phyloP scores from a whole-genome alignment of 345 rosid species.

The Linum trigynum region DNA sequence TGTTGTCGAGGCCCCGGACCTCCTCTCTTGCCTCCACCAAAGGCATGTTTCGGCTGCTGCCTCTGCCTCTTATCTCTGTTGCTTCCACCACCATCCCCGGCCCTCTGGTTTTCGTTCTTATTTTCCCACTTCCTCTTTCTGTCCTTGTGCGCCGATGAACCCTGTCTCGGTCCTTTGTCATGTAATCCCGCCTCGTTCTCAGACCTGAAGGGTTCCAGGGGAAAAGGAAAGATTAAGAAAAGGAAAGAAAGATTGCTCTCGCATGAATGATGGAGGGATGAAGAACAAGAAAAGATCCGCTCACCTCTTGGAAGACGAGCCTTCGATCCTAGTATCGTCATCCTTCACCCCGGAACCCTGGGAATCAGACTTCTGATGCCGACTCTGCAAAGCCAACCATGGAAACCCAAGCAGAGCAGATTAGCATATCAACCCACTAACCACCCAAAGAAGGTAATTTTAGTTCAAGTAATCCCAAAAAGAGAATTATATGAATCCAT shows the following conservation, averaged over 20 bases:
- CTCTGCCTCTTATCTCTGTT: background rate
- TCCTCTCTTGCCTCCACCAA: background rate
- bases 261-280: background rate
- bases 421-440: conserved; percentile 1
- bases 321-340: conserved; percentile 10
- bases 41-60: background rate
- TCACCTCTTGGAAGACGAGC: conserved; percentile 15
- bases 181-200: background rate
- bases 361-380: conserved; percentile 42
- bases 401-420: background rate
- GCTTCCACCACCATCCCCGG: background rate
- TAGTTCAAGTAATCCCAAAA: background rate
- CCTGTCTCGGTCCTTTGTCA: background rate
- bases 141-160: background rate
- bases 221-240: background rate
- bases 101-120: background rate
- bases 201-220: background rate
- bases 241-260: background rate
- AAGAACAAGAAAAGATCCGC: background rate
- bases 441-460: background rate
- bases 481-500: background rate
- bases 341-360: conserved; percentile 27
- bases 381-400: conserved; percentile 47
- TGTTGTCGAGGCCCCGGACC: no score
- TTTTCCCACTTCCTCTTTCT: conserved; percentile 18